Evolutionary conservation across 768 basidiomycete genomes (phyloP), one percentile per base, ranked within the genome.

Genomic region (Hygrophoropsis aurantiaca): DNA sequence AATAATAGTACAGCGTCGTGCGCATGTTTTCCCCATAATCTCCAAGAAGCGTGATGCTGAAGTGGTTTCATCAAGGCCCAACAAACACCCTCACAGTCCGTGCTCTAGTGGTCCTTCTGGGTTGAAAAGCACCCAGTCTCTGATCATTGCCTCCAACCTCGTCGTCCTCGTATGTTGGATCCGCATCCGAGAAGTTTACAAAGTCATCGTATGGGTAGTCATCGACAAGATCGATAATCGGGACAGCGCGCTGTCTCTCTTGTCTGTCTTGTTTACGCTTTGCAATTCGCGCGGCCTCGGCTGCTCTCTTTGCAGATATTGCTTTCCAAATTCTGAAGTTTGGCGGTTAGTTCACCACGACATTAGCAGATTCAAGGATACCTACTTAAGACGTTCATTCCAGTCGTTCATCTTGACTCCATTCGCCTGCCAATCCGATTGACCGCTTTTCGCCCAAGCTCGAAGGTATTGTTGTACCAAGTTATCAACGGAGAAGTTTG

Each of bases 401-500:
- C 82, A 85, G 41, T 86, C 83, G 10, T 59, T 57, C 41, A 64
- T 65, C 51, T 66, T 75, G 24, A 55, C 54, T 1, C 84, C 87
- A 27, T 59, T 72, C 11, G 62, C 59, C 41, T 72, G 63, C 84
- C 84, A 87, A 15, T 79, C 82, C 15, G 64, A 62, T 21, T 67
- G 58, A 19, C 81, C 79, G 44, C 60, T 75, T 19, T 58, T 71
- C 3, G 76, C 65, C 11, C 79, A 72, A 15, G 72, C 66, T 6
- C 57, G 52, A n/a, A 88, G 63, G 54, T 88, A 78, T 56, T 74
- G 80, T 48, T 78, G 79, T 3, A 89, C 77, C 15, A 74, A 62
- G 52, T 71, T 80, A 56, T 89, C 84, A 52, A 84, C 66, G 1
- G 74, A 59, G 57, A 82, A 78, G 59, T 88, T 88, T 0, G 85